Percentiles rank a stretch among this genome's conserved stretches.
These are phyloP conservation scores for Haplosporangium sp. DNA, from an alignment of 371 early-diverging fungal species.

Conservation along the genomic window DNA sequence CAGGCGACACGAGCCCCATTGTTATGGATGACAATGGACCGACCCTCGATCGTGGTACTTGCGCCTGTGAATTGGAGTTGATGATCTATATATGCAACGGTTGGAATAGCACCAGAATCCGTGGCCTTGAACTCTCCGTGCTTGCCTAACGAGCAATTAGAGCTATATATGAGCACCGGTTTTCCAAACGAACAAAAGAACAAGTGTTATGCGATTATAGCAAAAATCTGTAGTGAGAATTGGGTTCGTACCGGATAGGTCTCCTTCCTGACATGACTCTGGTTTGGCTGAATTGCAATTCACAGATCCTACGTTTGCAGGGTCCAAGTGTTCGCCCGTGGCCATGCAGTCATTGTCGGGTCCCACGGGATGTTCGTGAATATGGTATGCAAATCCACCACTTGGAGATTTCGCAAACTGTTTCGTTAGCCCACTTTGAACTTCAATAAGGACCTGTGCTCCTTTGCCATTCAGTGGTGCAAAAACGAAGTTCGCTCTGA, in stretches of 20 bases:
- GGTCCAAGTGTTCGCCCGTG: slow-evolving; percentile 31
- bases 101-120: slow-evolving; percentile 4
- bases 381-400: slow-evolving; percentile 33
- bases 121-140: slow-evolving; percentile 30
- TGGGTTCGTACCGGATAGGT: slow-evolving; percentile 26
- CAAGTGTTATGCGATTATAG: background rate
- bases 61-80: slow-evolving; percentile 11
- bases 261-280: slow-evolving; percentile 32
- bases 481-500: slow-evolving; percentile 21
- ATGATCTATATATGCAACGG: slow-evolving; percentile 8
- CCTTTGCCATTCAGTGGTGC: slow-evolving; percentile 5
- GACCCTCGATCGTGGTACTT: slow-evolving; percentile 12
- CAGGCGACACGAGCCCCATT: slow-evolving; percentile 39
- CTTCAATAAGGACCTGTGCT: slow-evolving; percentile 14
- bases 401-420: slow-evolving; percentile 10
- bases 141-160: slow-evolving; percentile 18
- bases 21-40: slow-evolving; percentile 44
- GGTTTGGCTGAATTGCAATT: slow-evolving; percentile 16
- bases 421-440: slow-evolving; percentile 14
- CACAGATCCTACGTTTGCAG: slow-evolving; percentile 11
- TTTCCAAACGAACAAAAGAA: background rate
- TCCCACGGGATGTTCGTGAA: slow-evolving; percentile 29
- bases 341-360: slow-evolving; percentile 20
- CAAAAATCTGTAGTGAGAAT: background rate
- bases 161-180: background rate